Conservation (phyloP, 192 early-diverging fungal species). For the Piromyces finnis region DNA sequence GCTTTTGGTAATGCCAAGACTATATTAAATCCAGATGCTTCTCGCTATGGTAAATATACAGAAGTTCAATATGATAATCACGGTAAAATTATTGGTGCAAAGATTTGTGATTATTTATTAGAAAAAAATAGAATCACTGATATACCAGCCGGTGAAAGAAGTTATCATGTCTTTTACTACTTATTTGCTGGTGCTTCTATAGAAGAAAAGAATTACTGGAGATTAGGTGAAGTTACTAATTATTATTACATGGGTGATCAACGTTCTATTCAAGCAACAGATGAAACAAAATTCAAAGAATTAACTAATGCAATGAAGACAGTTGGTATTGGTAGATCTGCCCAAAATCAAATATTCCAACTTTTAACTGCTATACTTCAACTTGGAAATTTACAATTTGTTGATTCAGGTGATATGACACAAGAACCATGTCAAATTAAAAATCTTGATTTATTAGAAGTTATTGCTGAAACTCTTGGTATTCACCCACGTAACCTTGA, state of each 20-base stretch:
- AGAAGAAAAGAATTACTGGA: constrained; percentile 62
- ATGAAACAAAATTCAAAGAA: constrained; percentile 7
- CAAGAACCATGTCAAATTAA: constrained; percentile 59
- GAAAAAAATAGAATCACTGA: constrained; percentile 61
- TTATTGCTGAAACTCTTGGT: constrained; percentile 66
- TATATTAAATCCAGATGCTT: constrained; percentile 52
- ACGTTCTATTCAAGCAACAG: not conserved
- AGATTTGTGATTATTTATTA: constrained; percentile 57
- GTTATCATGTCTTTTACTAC: constrained; percentile 92
- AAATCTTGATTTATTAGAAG: constrained; percentile 55
- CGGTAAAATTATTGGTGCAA: constrained; percentile 70
- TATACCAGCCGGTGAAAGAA: constrained; percentile 28
- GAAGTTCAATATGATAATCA: constrained; percentile 86
- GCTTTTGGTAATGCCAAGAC: constrained; percentile 82
- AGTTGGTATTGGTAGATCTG: constrained; percentile 65
- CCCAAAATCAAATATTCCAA: constrained; percentile 69
- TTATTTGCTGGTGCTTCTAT: constrained; percentile 63
- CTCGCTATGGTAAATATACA: constrained; percentile 65
- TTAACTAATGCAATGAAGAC: constrained; percentile 68
- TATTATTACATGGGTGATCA: not conserved
- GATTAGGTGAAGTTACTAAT: constrained; percentile 21
- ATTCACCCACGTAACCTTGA: constrained; percentile 51
- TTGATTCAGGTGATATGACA: constrained; percentile 26
- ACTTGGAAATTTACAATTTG: constrained; percentile 78
- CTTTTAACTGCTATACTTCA: constrained; percentile 68